Percentiles rank a stretch among this genome's conserved stretches.
Evolutionary conservation across 2,329 filamentous ascomycete genomes (phyloP).

Genomic region (Macrophomina phaseolina): DNA sequence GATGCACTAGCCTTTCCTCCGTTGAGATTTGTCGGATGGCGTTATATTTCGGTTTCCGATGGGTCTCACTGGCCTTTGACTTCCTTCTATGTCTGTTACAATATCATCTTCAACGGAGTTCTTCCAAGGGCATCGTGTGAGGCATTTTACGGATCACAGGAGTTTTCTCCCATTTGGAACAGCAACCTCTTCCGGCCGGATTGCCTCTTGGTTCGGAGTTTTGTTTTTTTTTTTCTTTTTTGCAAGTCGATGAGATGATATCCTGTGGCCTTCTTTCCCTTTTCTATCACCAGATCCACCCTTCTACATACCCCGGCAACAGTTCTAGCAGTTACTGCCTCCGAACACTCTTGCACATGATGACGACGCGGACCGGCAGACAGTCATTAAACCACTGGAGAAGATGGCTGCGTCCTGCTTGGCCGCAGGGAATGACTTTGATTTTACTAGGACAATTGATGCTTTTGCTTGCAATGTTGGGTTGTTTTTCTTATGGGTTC

Average conservation of each 20-base stretch:
- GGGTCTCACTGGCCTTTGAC: not conserved
- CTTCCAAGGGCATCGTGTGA: slow-evolving; percentile 21
- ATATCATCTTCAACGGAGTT: slow-evolving; percentile 25
- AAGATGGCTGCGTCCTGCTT: not conserved
- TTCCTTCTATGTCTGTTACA: slow-evolving; percentile 15
- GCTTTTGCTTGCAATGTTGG: slow-evolving; percentile 1
- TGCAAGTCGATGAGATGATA: slow-evolving; percentile 20
- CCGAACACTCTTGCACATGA: slow-evolving; percentile 19
- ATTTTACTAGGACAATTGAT: slow-evolving; percentile 9
- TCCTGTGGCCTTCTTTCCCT: slow-evolving; percentile 16
- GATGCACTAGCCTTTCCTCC: slow-evolving; percentile 20
- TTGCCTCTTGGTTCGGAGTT: not conserved
- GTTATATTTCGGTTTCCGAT: slow-evolving; percentile 17
- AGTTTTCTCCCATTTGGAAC: slow-evolving; percentile 20
- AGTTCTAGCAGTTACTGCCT: slow-evolving; percentile 10
- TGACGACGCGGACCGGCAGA: slow-evolving; percentile 21
- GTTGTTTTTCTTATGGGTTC: slow-evolving; percentile 15
- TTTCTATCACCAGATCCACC: not conserved
- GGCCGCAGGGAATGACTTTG: slow-evolving; percentile 22
- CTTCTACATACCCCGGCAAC: slow-evolving; percentile 24
- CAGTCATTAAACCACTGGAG: slow-evolving; percentile 2
- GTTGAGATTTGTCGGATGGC: slow-evolving; percentile 21
- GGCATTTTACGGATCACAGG: slow-evolving; percentile 23
- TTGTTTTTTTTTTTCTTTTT: slow-evolving; percentile 1
- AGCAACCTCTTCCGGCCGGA: slow-evolving; percentile 11